phyloP scores from a whole-genome alignment of 148 eudicot genomes.

The Pharnaceum exiguum region DNA sequence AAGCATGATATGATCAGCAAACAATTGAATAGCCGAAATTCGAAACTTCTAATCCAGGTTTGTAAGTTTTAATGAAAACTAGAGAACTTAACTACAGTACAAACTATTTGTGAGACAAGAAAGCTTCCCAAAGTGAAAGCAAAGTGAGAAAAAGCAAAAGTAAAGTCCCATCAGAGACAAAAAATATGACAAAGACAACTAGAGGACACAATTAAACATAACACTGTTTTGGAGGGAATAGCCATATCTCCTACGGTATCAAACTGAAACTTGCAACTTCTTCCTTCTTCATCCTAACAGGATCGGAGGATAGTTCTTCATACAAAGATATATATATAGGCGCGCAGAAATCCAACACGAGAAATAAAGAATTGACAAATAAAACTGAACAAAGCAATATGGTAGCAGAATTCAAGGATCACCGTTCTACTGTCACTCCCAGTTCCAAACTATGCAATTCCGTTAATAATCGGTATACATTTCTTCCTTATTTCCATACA shows the following conservation, averaged over 20 bases:
- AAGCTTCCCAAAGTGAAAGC: slow-evolving; percentile 19
- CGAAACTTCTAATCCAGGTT: not conserved
- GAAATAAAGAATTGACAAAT: not conserved
- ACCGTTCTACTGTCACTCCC: not conserved
- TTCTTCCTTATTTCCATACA: no score
- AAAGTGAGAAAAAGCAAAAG: slow-evolving; percentile 12
- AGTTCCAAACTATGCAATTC: slow-evolving; percentile 18
- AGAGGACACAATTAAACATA: slow-evolving; percentile 5
- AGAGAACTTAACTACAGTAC: no score
- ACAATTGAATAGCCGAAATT: not conserved
- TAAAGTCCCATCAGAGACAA: not conserved
- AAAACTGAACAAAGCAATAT: not conserved
- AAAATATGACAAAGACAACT: slow-evolving; percentile 3
- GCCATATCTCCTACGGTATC: no score
- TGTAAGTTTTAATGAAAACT: slow-evolving; percentile 1
- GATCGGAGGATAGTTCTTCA: no score
- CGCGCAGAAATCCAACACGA: no score
- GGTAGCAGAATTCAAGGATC: slow-evolving; percentile 9
- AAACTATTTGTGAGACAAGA: slow-evolving; percentile 7
- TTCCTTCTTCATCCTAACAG: slow-evolving; percentile 2
- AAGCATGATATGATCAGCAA: no score
- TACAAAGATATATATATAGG: no score
- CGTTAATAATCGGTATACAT: slow-evolving; percentile 26
- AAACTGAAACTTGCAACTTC: no score
- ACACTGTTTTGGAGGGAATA: no score